phyloP scores from a whole-genome alignment of 345 rosid species.

The Eutrema heterophyllum region DNA sequence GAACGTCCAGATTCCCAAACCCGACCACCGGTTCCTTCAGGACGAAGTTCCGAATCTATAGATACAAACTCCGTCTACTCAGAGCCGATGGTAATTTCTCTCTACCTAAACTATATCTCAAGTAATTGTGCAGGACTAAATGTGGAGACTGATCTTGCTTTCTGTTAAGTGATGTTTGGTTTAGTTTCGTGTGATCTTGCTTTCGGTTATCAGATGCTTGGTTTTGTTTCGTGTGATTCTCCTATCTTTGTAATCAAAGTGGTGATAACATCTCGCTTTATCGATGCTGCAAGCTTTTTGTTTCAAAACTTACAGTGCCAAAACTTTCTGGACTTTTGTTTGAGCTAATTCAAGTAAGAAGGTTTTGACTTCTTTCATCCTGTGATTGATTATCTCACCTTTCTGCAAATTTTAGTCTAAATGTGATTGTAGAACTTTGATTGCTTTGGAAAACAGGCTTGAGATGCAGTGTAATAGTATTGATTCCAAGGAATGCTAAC shows the following conservation, averaged over 20 bases:
- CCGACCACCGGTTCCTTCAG: constrained; percentile 43
- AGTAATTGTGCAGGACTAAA: neutral
- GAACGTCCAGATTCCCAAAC: constrained; percentile 46
- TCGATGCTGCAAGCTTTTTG: neutral
- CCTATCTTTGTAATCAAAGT: neutral
- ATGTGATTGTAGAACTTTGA: neutral
- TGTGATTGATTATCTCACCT: neutral
- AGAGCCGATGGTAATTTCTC: constrained; percentile 53
- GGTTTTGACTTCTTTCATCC: neutral
- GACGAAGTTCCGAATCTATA: constrained; percentile 45
- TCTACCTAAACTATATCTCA: neutral
- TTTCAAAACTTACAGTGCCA: neutral
- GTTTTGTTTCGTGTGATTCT: neutral
- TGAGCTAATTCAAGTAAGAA: neutral
- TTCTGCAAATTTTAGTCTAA: neutral
- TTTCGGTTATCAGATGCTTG: neutral
- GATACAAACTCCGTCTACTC: constrained; percentile 48
- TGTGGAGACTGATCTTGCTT: neutral
- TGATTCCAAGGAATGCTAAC: neutral
- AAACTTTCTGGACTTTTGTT: neutral
- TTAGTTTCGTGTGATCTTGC: neutral
- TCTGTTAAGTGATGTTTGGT: neutral
- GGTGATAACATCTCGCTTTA: neutral
- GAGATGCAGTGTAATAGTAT: neutral
- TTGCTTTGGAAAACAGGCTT: neutral